Base-by-base conservation (phyloP, 331 rosid species). In the Pyracantha coccinea region DNA sequence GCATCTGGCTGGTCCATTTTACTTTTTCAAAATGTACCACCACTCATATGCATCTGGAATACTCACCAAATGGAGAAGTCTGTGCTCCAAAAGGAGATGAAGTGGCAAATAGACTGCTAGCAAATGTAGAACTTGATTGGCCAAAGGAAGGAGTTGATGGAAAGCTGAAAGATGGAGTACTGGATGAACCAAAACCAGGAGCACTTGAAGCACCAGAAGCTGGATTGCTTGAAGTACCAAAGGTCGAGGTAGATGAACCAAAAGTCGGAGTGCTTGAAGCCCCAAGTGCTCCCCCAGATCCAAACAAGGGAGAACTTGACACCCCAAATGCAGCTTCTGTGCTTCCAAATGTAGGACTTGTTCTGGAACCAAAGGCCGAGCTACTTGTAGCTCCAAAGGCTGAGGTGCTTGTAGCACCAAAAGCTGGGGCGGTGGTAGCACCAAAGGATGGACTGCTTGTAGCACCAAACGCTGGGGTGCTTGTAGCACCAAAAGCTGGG, bases 61-160 rank as follows among this genome's bases (percentile, higher is more conserved):
- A 83, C 93, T 88, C 82, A 92, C 97, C 96, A 83, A 91, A 91
- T 33, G 90, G 81, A 78, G 97, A 89, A 79, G 88, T 91, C 80
- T 91, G 97, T 52, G 83, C 94, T 66, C 93, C 97, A 68, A 91
- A 93, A 78, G 97, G 90, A 76, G 97, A 78, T 53, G 85, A 73
- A 58, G 89, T 68, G n/a, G n/a, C n/a, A n/a, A n/a, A n/a, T n/a
- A n/a, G n/a, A n/a, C n/a, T n/a, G n/a, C n/a, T n/a, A 20, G 93
- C 92, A 91, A 89, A 88, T 68, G 91, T 83, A 79, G 96, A 83
- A 72, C 85, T 52, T 55, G 97, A 88, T 73, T 89, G 97, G 44
- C 96, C 98, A 82, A 93, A 93, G 66, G 86, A 81, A 73, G 77
- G 86, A 38, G 86, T 27, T 67, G 90, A 78, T 35, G 83, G 84